phyloP scores from a whole-genome alignment of 148 eudicot species.

The Chenopodium formosanum region DNA sequence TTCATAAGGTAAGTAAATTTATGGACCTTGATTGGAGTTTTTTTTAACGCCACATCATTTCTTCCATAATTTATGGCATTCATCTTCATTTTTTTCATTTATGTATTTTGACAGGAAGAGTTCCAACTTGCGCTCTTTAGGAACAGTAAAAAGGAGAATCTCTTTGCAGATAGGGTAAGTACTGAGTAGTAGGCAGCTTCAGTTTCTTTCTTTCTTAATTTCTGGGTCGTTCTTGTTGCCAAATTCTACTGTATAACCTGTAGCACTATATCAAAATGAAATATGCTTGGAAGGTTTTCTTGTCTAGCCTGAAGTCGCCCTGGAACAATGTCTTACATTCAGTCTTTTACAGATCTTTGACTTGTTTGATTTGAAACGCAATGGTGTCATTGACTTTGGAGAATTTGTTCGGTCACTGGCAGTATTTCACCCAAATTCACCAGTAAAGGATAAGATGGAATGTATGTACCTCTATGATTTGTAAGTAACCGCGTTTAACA shows the following conservation, averaged over 20 bases:
- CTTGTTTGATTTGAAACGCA: slow-evolving; percentile 70
- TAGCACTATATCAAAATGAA: background rate
- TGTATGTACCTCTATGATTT: slow-evolving; percentile 41
- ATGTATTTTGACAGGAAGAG: slow-evolving; percentile 62
- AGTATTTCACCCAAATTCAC: slow-evolving; percentile 81
- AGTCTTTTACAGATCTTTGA: slow-evolving; percentile 62
- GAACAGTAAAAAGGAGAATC: slow-evolving; percentile 68
- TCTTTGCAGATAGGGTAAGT: slow-evolving; percentile 86
- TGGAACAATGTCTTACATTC: background rate
- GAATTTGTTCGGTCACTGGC: slow-evolving; percentile 78
- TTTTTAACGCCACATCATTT: background rate
- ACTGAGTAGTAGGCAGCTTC: background rate
- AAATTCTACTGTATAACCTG: background rate
- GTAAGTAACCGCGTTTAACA: background rate
- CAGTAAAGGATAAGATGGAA: slow-evolving; percentile 53
- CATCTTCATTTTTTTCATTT: background rate
- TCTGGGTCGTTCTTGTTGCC: background rate
- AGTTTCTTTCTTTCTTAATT: background rate
- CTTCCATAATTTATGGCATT: background rate
- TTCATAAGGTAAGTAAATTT: slow-evolving; percentile 66
- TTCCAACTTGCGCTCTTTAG: slow-evolving; percentile 86
- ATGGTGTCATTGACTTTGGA: slow-evolving; percentile 88
- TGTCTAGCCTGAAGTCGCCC: background rate
- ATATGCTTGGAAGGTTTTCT: background rate
- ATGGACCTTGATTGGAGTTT: background rate